Conservation (phyloP, 371 early-diverging fungal species). For the Basidiobolus meristosporus region DNA sequence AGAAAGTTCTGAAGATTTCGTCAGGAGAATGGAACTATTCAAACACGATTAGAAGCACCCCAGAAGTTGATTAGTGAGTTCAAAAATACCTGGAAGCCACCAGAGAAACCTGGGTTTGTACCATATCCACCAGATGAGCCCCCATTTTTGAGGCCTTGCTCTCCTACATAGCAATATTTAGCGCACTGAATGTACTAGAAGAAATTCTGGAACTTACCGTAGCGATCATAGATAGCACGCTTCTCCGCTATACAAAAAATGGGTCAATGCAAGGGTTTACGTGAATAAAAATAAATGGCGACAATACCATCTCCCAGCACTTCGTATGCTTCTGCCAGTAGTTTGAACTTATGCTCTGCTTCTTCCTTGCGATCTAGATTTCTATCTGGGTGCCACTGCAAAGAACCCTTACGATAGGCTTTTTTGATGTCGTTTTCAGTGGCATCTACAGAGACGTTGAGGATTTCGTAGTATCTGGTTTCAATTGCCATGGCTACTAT, state of each 20-base stretch:
- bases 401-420: conserved; percentile 17
- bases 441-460: conserved; percentile 3
- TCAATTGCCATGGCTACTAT: too few relatives aligned
- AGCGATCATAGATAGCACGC: conserved; percentile 10
- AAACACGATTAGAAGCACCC: background rate
- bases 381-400: conserved; percentile 36
- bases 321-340: conserved; percentile 20
- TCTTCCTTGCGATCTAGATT: conserved; percentile 15
- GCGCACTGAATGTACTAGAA: too few relatives aligned
- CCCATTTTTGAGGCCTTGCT: conserved; percentile 5
- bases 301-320: conserved; percentile 22
- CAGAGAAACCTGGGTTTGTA: background rate
- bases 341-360: conserved; percentile 15
- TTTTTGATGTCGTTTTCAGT: conserved; percentile 17
- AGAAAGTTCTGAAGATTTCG: conserved; percentile 22
- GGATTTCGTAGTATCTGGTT: too few relatives aligned
- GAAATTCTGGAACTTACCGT: conserved; percentile 1
- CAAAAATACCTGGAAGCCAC: conserved; percentile 11
- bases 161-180: background rate
- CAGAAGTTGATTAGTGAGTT: background rate
- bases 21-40: conserved; percentile 22
- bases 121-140: conserved; percentile 1
- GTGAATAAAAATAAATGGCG: background rate
- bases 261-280: background rate
- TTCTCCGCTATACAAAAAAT: background rate